Base-by-base conservation (phyloP, 2,329 filamentous ascomycete species). In the Colletotrichum shisoi region DNA sequence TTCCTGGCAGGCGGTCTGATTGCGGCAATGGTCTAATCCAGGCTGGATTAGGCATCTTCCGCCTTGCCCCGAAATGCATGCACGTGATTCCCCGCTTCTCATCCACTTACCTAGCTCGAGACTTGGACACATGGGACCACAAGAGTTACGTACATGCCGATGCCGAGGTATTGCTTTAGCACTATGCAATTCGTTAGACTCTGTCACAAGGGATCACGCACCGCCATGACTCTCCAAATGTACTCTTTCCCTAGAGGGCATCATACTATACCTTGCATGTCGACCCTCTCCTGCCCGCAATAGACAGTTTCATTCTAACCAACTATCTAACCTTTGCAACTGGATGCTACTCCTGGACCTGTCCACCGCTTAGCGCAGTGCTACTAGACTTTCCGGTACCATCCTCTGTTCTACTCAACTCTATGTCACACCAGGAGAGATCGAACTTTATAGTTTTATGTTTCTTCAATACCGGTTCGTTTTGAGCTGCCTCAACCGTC, bases 161-260 rank as follows among this genome's bases (percentile, higher is more conserved):
- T 48, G 56, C 56, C 56, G 56, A 58, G 56, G 56, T 58, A 58
- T 19, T 37, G 27, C 8, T 15, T 3, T n/a, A n/a, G n/a, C n/a
- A n/a, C n/a, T 40, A 7, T 31, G 31, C 6, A 31, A 2, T 31
- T 31, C 31, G 31, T 31, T 31, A 7, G 31, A 34, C 31, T 34
- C 34, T 24, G 51, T 39, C 51, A 53, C 51, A 21, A 53, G 51
- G 34, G n/a, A 53, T n/a, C n/a, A n/a, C 27, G 15, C 34, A 24
- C 24, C n/a, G 51, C 34, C n/a, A 39, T 12, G 15, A 21, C n/a
- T 13, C 27, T 37, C 11, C n/a, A 3, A n/a, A 15, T 53, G 12
- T 7, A 8, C 2, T 34, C 9, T 3, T 21, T 53, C 21, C 11
- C 51, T 21, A 37, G 31, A 11, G 1, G 31, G 51, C n/a, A 12